Percentiles rank a stretch among this genome's conserved stretches.
These are phyloP conservation scores for Guyanaporus albipodus DNA, from an alignment of 768 basidiomycete genomes.

Conservation along the genomic window DNA sequence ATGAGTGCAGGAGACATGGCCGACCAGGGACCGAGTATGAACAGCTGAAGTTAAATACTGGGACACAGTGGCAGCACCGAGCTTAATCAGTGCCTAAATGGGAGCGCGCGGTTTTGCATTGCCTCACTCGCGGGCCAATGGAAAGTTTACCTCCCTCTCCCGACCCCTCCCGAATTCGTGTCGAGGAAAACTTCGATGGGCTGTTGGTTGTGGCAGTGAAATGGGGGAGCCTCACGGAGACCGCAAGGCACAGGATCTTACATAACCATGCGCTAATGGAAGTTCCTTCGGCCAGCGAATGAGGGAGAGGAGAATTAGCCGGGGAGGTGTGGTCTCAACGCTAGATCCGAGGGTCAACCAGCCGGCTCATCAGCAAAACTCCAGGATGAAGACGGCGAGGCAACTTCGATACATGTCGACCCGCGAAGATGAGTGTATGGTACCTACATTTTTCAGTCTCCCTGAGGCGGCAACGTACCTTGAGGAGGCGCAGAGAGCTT, in stretches of 20 bases:
- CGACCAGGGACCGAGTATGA: not conserved
- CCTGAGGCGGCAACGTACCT: not conserved
- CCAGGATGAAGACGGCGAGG: too few relatives aligned
- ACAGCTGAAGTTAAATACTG: slow-evolving; percentile 17
- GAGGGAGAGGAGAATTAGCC: not conserved
- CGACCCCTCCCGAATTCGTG: slow-evolving; percentile 11
- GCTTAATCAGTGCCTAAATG: slow-evolving; percentile 8
- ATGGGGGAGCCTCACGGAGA: slow-evolving; percentile 17
- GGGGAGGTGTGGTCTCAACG: not conserved
- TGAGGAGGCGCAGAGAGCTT: not conserved
- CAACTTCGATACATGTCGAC: not conserved
- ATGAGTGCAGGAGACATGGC: slow-evolving; percentile 13
- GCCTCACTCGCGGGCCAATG: slow-evolving; percentile 19
- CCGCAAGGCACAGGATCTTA: slow-evolving; percentile 14
- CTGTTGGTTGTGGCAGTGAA: slow-evolving; percentile 21
- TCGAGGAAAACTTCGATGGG: slow-evolving; percentile 8
- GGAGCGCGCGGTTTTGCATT: slow-evolving; percentile 12
- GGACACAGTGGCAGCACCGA: slow-evolving; percentile 6
- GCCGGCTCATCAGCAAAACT: too few relatives aligned
- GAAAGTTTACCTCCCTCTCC: slow-evolving; percentile 13
- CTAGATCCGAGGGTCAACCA: too few relatives aligned
- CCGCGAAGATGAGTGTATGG: not conserved
- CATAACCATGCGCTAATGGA: not conserved
- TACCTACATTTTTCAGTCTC: not conserved
- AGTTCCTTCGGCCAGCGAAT: not conserved